Evolutionary conservation across 805 yeast genomes (phyloP).

Genomic region (Nakazawaea laoshanensis): DNA sequence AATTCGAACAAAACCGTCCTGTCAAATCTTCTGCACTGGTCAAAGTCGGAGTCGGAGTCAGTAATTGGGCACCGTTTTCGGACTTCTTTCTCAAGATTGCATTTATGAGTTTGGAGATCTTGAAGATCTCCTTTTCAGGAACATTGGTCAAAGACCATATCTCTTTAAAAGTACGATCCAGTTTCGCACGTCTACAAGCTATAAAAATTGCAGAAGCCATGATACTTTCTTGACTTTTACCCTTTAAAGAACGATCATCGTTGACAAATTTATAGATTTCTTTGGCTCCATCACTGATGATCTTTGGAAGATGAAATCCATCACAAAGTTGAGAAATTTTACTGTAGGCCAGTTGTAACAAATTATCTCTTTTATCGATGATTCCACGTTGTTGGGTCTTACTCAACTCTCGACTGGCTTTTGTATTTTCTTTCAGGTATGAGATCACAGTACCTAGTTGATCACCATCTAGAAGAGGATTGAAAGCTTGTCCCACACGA

Average conservation of each 20-base stretch:
- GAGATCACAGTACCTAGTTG: conserved; percentile 91
- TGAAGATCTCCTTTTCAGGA: conserved; percentile 90
- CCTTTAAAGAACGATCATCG: conserved; percentile 78
- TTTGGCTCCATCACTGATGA: conserved; percentile 96
- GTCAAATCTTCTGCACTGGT: conserved; percentile 91
- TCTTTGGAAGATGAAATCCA: conserved; percentile 88
- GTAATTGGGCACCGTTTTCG: conserved; percentile 33
- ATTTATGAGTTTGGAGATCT: conserved; percentile 78
- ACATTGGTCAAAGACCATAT: conserved; percentile 93
- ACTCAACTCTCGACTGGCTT: conserved; percentile 80
- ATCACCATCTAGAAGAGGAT: conserved; percentile 84
- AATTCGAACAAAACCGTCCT: conserved; percentile 90
- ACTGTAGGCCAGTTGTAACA: conserved; percentile 80
- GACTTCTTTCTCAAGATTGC: conserved; percentile 46
- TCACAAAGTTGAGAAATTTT: conserved; percentile 95
- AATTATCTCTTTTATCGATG: conserved; percentile 83
- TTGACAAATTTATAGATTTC: conserved; percentile 89
- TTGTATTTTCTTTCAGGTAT: conserved; percentile 76
- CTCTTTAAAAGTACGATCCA: conserved; percentile 91
- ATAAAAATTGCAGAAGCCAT: conserved; percentile 95
- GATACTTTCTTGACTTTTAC: conserved; percentile 86
- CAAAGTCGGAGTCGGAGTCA: conserved; percentile 62
- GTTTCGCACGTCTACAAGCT: conserved; percentile 91
- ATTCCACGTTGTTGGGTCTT: conserved; percentile 82
- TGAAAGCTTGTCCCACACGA: conserved; percentile 98